These are phyloP conservation scores for Solanum chiquidenum DNA, from an alignment of 257 asterid species.

Conservation along the genomic window DNA sequence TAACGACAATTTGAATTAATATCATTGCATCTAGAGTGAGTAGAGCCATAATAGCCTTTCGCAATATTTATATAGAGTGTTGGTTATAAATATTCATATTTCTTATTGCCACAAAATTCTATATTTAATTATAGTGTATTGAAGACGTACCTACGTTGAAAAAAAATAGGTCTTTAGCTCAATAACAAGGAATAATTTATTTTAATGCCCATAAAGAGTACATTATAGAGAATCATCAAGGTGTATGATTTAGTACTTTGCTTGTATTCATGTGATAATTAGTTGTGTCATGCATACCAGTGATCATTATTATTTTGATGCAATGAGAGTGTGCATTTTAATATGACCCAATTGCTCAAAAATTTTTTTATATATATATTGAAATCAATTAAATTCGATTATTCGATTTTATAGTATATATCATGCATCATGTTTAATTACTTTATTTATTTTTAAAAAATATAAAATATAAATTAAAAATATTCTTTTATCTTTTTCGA, in stretches of 20 bases:
- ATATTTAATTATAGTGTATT: not conserved
- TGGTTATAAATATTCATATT: no score
- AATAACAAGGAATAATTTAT: not conserved
- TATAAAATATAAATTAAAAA: not conserved
- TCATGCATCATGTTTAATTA: not conserved
- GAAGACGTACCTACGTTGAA: not conserved
- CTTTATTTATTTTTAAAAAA: not conserved
- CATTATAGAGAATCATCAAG: not conserved
- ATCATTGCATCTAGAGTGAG: not conserved
- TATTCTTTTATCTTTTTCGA: not conserved
- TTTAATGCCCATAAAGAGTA: not conserved
- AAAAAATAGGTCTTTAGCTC: not conserved
- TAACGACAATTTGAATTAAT: not conserved
- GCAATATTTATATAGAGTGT: not conserved
- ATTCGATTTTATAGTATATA: not conserved
- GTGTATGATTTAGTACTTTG: not conserved
- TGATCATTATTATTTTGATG: not conserved
- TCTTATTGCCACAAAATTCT: no score
- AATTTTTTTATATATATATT: no score
- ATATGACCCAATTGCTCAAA: not conserved
- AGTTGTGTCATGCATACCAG: not conserved
- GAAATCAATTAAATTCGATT: rapidly evolving
- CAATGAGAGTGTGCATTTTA: not conserved
- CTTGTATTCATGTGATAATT: not conserved
- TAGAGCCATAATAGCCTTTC: no score